Base-by-base conservation (phyloP, 2,329 filamentous ascomycete species). In the Ilyonectria destructans region DNA sequence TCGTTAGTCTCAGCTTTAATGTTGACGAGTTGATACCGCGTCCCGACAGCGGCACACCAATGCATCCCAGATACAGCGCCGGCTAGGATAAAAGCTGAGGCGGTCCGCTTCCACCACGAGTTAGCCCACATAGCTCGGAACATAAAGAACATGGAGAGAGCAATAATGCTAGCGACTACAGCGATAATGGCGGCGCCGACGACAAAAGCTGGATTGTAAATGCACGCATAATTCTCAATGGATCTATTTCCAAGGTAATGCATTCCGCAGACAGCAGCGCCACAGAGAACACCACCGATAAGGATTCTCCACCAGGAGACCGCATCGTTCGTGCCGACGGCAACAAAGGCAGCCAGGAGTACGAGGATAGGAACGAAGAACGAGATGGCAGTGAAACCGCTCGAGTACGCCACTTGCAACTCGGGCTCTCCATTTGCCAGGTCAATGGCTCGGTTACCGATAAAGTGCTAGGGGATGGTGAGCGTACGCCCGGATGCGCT, bases 181-280 rank as follows among this genome's bases (percentile, higher is more conserved):
- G 94, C 92, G 69, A 97, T 94, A 51, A 92, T 78, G 23, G 89
- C 89, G 6, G 94, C 89, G 2, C 91, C 93, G 2, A 91, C 82
- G 17, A 97, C 87, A 75, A 90, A 89, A 23, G 81, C 82, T 13
- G 82, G 77, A 3, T 81, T 80, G 73, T 95, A 95, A 12, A 84
- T 81, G 73, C 93, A 91, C 3, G 78, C 81, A 77, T 96, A 97
- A 78, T 97, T 96, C 29, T 86, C 86, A 69, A 96, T 94, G 37
- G 93, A 94, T 35, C 92, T 88, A 77, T 97, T 95, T n/a, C 93
- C 93, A 19, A 96, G 84, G 75, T 96, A 97, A 79, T 97, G 93
- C 94, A 97, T 96, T 35, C 92, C 92, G 67, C 92, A 94, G 56
- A 96, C 91, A 23, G 93, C 91, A 6, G 90, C 85, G 15, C 94